A percentile compares a stretch with the other conserved stretches of the same genome.
Evolutionary conservation across 2,329 filamentous ascomycete species (phyloP).

Genomic region (Microdochium trichocladiopsis): DNA sequence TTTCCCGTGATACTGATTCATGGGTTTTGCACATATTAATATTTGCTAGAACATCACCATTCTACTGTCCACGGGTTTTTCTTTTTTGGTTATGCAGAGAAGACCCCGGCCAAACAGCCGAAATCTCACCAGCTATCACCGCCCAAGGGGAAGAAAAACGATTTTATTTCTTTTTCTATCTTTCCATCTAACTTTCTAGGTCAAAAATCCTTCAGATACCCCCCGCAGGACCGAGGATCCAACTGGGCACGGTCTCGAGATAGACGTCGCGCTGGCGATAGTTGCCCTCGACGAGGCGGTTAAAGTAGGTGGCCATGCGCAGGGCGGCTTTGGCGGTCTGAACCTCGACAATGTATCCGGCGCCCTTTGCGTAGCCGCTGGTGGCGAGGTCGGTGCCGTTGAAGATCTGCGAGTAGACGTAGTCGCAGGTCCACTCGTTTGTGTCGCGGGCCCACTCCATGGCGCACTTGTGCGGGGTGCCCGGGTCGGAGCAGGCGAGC

Average conservation of each 20-base stretch:
- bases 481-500: conserved; percentile 9
- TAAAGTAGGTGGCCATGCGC: conserved; percentile 13
- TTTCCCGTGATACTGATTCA: too few species aligned
- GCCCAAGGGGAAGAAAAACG: background rate
- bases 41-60: too few species aligned
- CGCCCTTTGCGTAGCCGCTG: conserved; percentile 11
- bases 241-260: conserved; percentile 9
- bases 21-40: too few species aligned
- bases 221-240: conserved; percentile 1
- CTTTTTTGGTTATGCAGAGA: too few species aligned
- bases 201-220: background rate
- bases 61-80: too few species aligned
- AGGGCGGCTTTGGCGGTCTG: conserved; percentile 12
- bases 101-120: too few species aligned
- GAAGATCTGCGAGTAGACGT: conserved; percentile 12
- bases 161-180: background rate
- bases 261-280: conserved; percentile 12
- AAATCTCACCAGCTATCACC: background rate
- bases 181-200: background rate
- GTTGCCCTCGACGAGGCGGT: conserved; percentile 7
- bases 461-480: conserved; percentile 6
- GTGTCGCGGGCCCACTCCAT: conserved; percentile 11
- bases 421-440: conserved; percentile 13
- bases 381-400: conserved; percentile 12
- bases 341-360: conserved; percentile 9